Base-by-base conservation (phyloP, 306 rosid species). In the Ormosia semicastrata region DNA sequence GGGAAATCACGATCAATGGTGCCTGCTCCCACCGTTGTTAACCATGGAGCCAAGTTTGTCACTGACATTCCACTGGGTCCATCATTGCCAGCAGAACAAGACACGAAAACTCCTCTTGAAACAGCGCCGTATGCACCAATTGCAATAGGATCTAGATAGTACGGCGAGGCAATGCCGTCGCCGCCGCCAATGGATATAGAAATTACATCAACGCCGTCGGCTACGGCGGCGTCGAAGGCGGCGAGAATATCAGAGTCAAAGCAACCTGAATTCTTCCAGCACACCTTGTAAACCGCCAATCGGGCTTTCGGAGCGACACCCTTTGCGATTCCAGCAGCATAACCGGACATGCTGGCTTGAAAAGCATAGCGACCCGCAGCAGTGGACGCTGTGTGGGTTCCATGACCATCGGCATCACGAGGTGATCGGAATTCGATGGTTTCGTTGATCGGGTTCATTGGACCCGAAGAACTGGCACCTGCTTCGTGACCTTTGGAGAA, bases 261-360 rank as follows among this genome's bases (percentile, higher is more conserved):
- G 77, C 98, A 94, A 7, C 98, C 98, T 0, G 97, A 79, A 4
- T 87, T 84, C 67, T 86, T 93, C 98, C 98, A 94, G 85, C 98
- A 94, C 11, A 94, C 98, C 79, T 94, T 94, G 82, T 94, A 94
- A 3, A 65, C 86, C 0, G 98, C 98, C 63, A 94, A 60, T 1
- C 98, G 84, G 0, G 98, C 94, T 66, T 94, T 93, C 0, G 98
- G 98, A 7, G 98, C 98, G 2, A 94, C 97, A 0, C 98, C 98
- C 12, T 93, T 93, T 0, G 98, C 98, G 3, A 90, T 87, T 2
- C 98, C 98, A 0, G 95, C 54, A 15, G 98, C 98, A 40, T 90
- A 94, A 5, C 98, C 98, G 8, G 88, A 78, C 95, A 94, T 85
- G 86, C 79, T 94, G 0, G 98, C 98, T 58, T 83, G 82, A 32